These are phyloP conservation scores for Microcos paniculata DNA, from an alignment of 345 rosid species.

Conservation along the genomic window DNA sequence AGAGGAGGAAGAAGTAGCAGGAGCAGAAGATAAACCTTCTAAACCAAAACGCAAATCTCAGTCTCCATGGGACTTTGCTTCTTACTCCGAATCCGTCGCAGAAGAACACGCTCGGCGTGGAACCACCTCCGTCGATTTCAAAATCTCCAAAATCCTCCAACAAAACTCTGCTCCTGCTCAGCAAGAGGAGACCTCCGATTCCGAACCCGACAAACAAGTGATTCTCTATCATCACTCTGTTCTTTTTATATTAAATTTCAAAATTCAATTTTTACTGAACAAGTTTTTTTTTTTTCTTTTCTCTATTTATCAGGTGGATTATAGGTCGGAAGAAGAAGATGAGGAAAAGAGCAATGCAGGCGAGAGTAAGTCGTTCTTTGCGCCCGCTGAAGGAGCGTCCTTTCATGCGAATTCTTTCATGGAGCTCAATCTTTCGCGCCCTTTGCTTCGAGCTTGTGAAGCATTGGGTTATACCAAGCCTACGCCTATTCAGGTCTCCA, in stretches of 20 bases:
- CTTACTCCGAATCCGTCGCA: slow-evolving; percentile 76
- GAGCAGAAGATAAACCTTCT: slow-evolving; percentile 28
- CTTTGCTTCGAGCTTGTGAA: slow-evolving; percentile 89
- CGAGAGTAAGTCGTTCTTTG: slow-evolving; percentile 62
- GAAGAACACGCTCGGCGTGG: slow-evolving; percentile 92
- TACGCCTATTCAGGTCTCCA: slow-evolving; percentile 86
- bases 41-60: slow-evolving; percentile 33
- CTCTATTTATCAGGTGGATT: slow-evolving; percentile 55
- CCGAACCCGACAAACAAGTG: slow-evolving; percentile 71
- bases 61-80: slow-evolving; percentile 91
- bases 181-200: slow-evolving; percentile 39
- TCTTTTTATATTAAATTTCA: neutral
- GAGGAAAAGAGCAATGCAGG: slow-evolving; percentile 35
- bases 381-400: slow-evolving; percentile 66
- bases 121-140: slow-evolving; percentile 83
- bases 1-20: slow-evolving; percentile 27
- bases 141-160: slow-evolving; percentile 67
- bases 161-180: slow-evolving; percentile 37
- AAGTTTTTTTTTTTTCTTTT: neutral
- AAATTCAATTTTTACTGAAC: neutral
- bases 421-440: slow-evolving; percentile 90
- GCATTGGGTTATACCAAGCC: slow-evolving; percentile 85
- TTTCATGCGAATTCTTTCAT: slow-evolving; percentile 83
- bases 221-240: neutral
- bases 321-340: slow-evolving; percentile 62